Base-by-base conservation (phyloP, 1,284 basidiomycete genomes). In the Sphaerobolus stellatus region DNA sequence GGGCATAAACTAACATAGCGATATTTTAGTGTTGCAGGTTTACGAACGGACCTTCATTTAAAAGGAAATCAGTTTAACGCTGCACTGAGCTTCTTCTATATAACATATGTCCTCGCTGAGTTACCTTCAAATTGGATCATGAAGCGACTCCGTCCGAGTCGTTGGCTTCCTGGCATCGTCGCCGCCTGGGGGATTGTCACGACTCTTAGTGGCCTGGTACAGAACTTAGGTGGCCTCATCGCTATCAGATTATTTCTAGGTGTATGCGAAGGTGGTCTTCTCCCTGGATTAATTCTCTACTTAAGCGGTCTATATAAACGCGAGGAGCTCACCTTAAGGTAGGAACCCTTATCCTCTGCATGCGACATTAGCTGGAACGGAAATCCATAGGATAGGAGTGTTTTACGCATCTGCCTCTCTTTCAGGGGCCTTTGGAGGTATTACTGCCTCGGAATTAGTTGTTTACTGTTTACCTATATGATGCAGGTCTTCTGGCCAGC, bases 281-380 rank as follows among this genome's bases (percentile, higher is more conserved):
- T 57, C 29, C 60, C 60, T 8, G 61, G 58, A 5, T 20, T 59
- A 14, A 31, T 20, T 31, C 7, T 24, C 6, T 5, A 16, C 11
- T 20, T 18, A 34, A 64, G 62, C 61, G 7, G 13, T 67, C 5
- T 65, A 63, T 16, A 67, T 68, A 58, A 63, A 61, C 50, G 66
- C 65, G 24, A 65, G 69, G 56, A 67, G 67, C 61, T 68, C 67
- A n/a, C n/a, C n/a, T n/a, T n/a, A n/a, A n/a, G n/a, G 69, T 62
- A 22, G 70, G 67, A 56, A 68, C 70, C 56, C 68, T 72, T 53
- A 65, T 72, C 43, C 66, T 73, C 34, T 61, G 68, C 5, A 68
- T 68, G 60, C 70, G 71, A 68, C 74, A 75, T 60, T 65, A n/a
- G n/a, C n/a, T n/a, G n/a, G n/a, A n/a, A n/a, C n/a, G n/a, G 66